Percentiles rank a stretch among this genome's conserved stretches.
These are phyloP conservation scores for Cladosporium sp. DNA, from an alignment of 2,329 filamentous ascomycete genomes.

Conservation along the genomic window DNA sequence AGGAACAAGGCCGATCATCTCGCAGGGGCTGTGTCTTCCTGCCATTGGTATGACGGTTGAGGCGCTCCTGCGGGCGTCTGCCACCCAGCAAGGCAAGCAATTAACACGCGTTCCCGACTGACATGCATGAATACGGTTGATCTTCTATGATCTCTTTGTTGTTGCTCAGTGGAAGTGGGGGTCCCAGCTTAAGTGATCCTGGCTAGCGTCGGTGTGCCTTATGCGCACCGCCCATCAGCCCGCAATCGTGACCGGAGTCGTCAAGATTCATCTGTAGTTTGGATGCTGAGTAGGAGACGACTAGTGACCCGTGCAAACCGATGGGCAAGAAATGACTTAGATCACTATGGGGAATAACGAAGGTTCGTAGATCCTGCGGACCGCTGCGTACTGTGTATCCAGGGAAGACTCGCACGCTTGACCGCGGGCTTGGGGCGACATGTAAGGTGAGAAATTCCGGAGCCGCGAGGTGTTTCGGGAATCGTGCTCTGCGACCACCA, in stretches of 20 bases:
- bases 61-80: slow-evolving; percentile 17
- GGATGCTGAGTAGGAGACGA: background rate
- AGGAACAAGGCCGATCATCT: slow-evolving; percentile 13
- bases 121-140: slow-evolving; percentile 18
- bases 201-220: slow-evolving; percentile 15
- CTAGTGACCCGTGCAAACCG: slow-evolving; percentile 9
- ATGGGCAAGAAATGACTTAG: slow-evolving; percentile 2
- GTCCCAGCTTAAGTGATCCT: slow-evolving; percentile 3
- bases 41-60: slow-evolving; percentile 14
- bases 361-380: slow-evolving; percentile 19
- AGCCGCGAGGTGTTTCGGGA: slow-evolving; percentile 19
- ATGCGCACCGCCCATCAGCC: background rate
- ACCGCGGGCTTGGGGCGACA: slow-evolving; percentile 15
- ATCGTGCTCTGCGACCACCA: slow-evolving; percentile 17
- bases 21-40: slow-evolving; percentile 10
- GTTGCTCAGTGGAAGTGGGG: slow-evolving; percentile 3
- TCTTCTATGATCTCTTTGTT: slow-evolving; percentile 3
- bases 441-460: slow-evolving; percentile 19
- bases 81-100: slow-evolving; percentile 16
- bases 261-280: slow-evolving; percentile 16
- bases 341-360: slow-evolving; percentile 15
- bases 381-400: slow-evolving; percentile 17
- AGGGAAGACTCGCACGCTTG: slow-evolving; percentile 3
- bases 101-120: slow-evolving; percentile 18
- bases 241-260: slow-evolving; percentile 7